Evolutionary conservation across 2,329 filamentous ascomycete species (phyloP), one percentile per base, ranked within the genome.

Genomic region (Hymenoscyphus salicellus): DNA sequence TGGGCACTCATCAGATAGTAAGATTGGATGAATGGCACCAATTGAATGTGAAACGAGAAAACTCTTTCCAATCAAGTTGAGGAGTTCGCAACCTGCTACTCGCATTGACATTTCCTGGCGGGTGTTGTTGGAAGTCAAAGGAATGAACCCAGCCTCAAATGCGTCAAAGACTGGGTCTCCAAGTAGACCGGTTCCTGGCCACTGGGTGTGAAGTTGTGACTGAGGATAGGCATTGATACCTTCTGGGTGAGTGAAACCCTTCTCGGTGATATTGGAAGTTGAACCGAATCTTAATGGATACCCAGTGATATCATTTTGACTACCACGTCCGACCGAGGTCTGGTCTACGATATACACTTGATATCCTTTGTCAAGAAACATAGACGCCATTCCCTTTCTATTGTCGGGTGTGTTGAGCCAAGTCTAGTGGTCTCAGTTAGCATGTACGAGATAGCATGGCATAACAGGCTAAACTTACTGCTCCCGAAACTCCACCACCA

Each of bases 361-460:
- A 26, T 52, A 52, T 52, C 46, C 46, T 52, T 52, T 52, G n/a
- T 52, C 46, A 23, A 52, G 46, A 14, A 52, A 52, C 46, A 23
- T 52, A 20, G 46, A 52, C 20, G 46, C 46, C 46, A 52, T 52
- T 20, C 46, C 46, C 14, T 52, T 52, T 52, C 46, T 26, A 3
- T 52, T 52, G 23, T 52, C 46, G 4, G 46, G 46, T 23, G 46
- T 52, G 20, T 52, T 52, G 46, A 52, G 46, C 46, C 46, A 52
- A 28, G 46, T 52, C 46, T 52, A 26, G 46, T 52, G 14, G 14
- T 38, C 36, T 26, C n/a, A 20, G 5, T 49, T 52, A 52, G 46
- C 23, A 26, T 14, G 7, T 14, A 49, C 20, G 23, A 52, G 46
- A 52, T 14, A 23, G 11, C 46, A 26, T 11, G 10, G 20, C 23